Percentiles rank a stretch among this genome's conserved stretches.
These are phyloP conservation scores for Chimonanthus salicifolius DNA, from an alignment of 164 flowering plant species.

Conservation along the genomic window DNA sequence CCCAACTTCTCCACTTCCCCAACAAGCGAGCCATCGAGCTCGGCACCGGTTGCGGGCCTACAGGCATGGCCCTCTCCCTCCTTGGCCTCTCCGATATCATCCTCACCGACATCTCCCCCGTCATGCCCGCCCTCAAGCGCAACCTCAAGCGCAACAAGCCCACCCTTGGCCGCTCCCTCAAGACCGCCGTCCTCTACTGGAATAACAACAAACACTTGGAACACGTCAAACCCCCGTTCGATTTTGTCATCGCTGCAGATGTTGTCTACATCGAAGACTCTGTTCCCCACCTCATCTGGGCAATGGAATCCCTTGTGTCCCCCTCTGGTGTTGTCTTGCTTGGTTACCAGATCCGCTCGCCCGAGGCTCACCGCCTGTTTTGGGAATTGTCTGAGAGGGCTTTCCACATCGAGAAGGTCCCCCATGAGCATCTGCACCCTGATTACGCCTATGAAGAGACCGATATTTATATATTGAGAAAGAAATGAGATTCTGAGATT, in stretches of 20 bases:
- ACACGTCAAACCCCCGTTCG: conserved; percentile 61
- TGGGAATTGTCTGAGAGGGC: conserved; percentile 63
- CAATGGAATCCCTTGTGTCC: conserved; percentile 61
- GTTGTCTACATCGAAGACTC: conserved; percentile 83
- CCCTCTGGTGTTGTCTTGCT: conserved; percentile 63
- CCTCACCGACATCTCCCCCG: conserved; percentile 79
- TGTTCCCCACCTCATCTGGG: conserved; percentile 41
- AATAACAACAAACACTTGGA: conserved; percentile 49
- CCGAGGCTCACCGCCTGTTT: conserved; percentile 70
- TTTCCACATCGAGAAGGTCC: conserved; percentile 61
- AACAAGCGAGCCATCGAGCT: conserved; percentile 66
- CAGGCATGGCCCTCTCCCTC: conserved; percentile 77
- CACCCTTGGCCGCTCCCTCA: conserved; percentile 37
- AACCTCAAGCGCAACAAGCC: conserved; percentile 80
- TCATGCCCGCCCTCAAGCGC: conserved; percentile 84
- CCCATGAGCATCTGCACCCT: conserved; percentile 72
- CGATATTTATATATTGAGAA: conserved; percentile 64
- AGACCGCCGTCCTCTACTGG: conserved; percentile 62
- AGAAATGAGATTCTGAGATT: conserved; percentile 26
- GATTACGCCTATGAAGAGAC: conserved; percentile 85
- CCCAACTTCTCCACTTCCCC: conserved; percentile 57
- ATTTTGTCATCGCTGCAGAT: conserved; percentile 77
- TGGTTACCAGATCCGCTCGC: conserved; percentile 82
- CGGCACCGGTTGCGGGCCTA: conserved; percentile 86
- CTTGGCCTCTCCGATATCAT: conserved; percentile 65